Percentiles rank a stretch among this genome's conserved stretches.
Evolutionary conservation across 73 alveolate species (phyloP).

Genomic region (Paramecium biaurelia): DNA sequence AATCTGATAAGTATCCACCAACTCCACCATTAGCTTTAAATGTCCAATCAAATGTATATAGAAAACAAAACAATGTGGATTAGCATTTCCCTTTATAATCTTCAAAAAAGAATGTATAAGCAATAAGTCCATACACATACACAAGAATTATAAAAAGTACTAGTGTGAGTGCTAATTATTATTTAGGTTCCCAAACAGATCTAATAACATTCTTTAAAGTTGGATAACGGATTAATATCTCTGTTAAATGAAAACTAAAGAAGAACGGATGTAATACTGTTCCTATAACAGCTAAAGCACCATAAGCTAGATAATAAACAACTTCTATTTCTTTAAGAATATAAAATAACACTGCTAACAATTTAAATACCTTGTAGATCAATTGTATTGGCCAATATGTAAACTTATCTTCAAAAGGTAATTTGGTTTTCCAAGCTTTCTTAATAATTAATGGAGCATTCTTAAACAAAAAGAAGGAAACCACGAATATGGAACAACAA

Average conservation of each 20-base stretch:
- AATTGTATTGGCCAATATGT: conserved; percentile 11
- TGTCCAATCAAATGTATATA: conserved; percentile 61
- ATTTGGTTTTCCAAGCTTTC: conserved; percentile 64
- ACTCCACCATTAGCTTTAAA: conserved; percentile 67
- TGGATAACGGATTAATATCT: conserved; percentile 76
- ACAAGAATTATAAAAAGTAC: conserved; percentile 70
- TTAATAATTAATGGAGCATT: conserved; percentile 66
- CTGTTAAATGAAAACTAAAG: conserved; percentile 78
- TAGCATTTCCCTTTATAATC: conserved; percentile 63
- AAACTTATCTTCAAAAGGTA: conserved; percentile 52
- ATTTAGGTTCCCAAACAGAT: conserved; percentile 78
- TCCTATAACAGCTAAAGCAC: conserved; percentile 75
- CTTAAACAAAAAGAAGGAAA: conserved; percentile 63
- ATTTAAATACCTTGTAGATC: neutral
- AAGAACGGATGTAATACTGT: conserved; percentile 74
- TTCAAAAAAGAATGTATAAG: conserved; percentile 65
- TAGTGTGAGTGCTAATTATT: conserved; percentile 72
- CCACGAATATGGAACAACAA: conserved; percentile 65
- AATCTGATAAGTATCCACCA: conserved; percentile 49
- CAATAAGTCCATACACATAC: conserved; percentile 70
- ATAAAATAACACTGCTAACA: conserved; percentile 32
- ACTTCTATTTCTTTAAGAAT: conserved; percentile 68
- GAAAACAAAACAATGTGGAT: conserved; percentile 50
- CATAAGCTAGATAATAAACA: conserved; percentile 74
- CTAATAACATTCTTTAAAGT: conserved; percentile 78